phyloP scores from a whole-genome alignment of 2,329 filamentous ascomycete species.

The Phoma herbarum region DNA sequence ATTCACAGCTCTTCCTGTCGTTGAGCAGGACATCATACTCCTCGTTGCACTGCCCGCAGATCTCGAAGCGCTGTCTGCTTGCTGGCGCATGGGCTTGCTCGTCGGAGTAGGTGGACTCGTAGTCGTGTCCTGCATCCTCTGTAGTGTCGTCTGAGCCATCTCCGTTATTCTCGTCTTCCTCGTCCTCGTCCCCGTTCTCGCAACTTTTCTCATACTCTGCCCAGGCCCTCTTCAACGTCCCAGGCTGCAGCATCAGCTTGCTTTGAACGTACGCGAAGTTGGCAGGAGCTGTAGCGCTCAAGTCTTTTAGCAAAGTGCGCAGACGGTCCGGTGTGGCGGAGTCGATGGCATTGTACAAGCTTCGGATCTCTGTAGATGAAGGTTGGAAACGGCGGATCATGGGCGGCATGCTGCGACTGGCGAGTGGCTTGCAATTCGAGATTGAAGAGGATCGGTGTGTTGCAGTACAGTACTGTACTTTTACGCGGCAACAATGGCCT shows the following conservation, averaged over 20 bases:
- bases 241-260: constrained; percentile 1
- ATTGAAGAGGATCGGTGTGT: too few species aligned
- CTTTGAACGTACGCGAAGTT: background rate
- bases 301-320: constrained; percentile 11
- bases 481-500: too few species aligned
- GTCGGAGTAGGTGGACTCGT: constrained; percentile 17
- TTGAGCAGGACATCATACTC: constrained; percentile 34
- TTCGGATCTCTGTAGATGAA: constrained; percentile 3
- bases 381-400: background rate
- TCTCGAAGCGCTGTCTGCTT: constrained; percentile 23
- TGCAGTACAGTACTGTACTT: too few species aligned
- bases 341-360: constrained; percentile 19
- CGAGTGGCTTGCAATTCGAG: too few species aligned
- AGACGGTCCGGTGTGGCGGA: constrained; percentile 13
- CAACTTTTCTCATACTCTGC: background rate
- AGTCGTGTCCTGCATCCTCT: background rate
- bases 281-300: background rate
- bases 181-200: too few species aligned
- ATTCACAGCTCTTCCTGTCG: constrained; percentile 23
- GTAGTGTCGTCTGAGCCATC: background rate
- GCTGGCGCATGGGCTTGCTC: constrained; percentile 1
- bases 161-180: too few species aligned
- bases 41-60: constrained; percentile 34
- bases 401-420: background rate
- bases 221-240: constrained; percentile 5